Evolutionary conservation across 495 filamentous ascomycete species (phyloP), one percentile per base, ranked within the genome.

Genomic region (Achaetomiella virescens): DNA sequence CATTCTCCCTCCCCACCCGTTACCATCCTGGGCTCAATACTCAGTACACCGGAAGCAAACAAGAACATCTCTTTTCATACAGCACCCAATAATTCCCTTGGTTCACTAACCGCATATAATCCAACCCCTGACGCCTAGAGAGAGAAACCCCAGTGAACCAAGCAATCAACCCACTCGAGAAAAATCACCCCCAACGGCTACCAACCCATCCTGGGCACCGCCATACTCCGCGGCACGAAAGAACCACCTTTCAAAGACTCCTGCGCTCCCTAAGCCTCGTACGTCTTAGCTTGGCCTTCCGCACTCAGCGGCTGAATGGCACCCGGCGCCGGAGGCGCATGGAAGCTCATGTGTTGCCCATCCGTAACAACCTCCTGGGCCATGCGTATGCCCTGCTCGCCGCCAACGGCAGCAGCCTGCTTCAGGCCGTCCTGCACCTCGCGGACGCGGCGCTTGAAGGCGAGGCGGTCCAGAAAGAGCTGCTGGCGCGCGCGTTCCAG

Each of bases 401-500:
- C 81, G 38, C 84, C 85, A 27, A 77, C 75, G 5, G 76, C 67
- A 37, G 77, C 82, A 10, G 84, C 82, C 43, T 80, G 71, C 61
- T 79, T 80, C 51, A 96, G 72, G n/a, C 77, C 79, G 45, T 90
- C 89, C 71, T 97, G 87, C 0, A 88, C 84, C 59, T 91, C 84
- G 59, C 82, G 77, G 14, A 96, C 87, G 52, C 90, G 78, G 72
- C 88, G 87, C 80, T 93, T 90, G 73, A 97, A 95, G 2, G 86
- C 79, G 46, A 97, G 76, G 11, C 95, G 81, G 69, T 98, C 93
- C 8, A 96, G 74, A 78, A 96, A 97, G 22, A 98, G 78, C 70
- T 96, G 89, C 68, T 96, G 90, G 12, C 93, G 82, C 3, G 86
- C 87, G 47, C 90, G 80, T 71, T 97, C 93, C 2, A 98, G 78